These are phyloP conservation scores for Fusarium vanettenii DNA, from an alignment of 2,329 filamentous ascomycete genomes.

Conservation along the genomic window DNA sequence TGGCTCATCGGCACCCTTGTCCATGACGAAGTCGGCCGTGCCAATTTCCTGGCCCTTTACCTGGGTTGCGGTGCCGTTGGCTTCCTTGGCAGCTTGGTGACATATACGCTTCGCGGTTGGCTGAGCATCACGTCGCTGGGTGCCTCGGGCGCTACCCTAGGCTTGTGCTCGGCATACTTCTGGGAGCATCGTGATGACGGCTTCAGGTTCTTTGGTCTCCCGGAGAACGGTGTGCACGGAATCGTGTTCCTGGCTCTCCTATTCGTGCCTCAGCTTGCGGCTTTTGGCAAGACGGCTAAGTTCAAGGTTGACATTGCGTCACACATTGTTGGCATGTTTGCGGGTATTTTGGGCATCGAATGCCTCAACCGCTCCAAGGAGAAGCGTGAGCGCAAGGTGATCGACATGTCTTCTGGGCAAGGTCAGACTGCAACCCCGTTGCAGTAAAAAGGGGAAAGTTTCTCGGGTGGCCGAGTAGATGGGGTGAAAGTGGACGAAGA, in stretches of 20 bases:
- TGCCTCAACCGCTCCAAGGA: slow-evolving; percentile 41
- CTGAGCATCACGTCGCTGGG: slow-evolving; percentile 68
- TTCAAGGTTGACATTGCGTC: slow-evolving; percentile 63
- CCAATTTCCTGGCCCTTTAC: slow-evolving; percentile 76
- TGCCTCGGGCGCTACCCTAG: slow-evolving; percentile 74
- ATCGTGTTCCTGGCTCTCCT: slow-evolving; percentile 65
- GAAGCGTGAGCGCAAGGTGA: slow-evolving; percentile 29
- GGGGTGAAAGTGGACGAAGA: slow-evolving; percentile 4
- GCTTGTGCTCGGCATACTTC: slow-evolving; percentile 71
- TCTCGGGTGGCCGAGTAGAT: neutral
- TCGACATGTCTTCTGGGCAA: slow-evolving; percentile 15
- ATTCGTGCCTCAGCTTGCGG: slow-evolving; percentile 62
- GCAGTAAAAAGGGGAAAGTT: neutral
- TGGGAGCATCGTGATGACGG: slow-evolving; percentile 67
- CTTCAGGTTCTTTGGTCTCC: slow-evolving; percentile 68
- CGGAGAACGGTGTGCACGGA: slow-evolving; percentile 67
- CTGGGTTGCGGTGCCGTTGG: slow-evolving; percentile 68
- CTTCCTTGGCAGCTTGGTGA: slow-evolving; percentile 67
- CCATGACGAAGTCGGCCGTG: slow-evolving; percentile 77
- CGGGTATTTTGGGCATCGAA: slow-evolving; percentile 58
- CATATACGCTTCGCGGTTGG: slow-evolving; percentile 59
- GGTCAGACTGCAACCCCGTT: neutral
- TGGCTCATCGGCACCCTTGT: slow-evolving; percentile 74
- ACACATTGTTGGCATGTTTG: slow-evolving; percentile 63
- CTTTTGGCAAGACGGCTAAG: slow-evolving; percentile 55